Percentiles rank a stretch among this genome's conserved stretches.
phyloP scores from a whole-genome alignment of 2,329 filamentous ascomycete genomes.

The Paracoccidioides brasiliensis region DNA sequence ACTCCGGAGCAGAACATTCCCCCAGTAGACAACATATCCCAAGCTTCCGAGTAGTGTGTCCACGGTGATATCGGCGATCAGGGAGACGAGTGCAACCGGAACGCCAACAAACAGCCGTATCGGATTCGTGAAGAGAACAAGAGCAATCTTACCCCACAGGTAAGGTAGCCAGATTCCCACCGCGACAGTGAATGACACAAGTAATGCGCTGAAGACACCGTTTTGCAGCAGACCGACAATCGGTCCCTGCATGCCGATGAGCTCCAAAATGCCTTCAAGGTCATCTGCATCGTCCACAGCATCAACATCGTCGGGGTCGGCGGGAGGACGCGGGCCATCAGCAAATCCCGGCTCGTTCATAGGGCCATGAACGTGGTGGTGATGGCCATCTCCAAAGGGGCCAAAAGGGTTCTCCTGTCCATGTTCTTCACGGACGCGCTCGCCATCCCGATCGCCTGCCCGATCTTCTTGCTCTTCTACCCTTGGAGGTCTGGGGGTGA shows the following conservation, averaged over 20 bases:
- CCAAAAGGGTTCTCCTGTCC: conserved; percentile 50
- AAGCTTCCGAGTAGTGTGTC: conserved; percentile 57
- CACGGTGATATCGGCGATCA: conserved; percentile 63
- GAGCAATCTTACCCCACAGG: conserved; percentile 71
- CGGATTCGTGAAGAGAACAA: conserved; percentile 70
- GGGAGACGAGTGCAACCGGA: conserved; percentile 59
- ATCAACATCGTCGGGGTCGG: conserved; percentile 37
- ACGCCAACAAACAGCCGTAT: conserved; percentile 52
- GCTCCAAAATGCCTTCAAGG: conserved; percentile 87
- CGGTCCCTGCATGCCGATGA: conserved; percentile 92
- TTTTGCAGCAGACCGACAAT: conserved; percentile 85
- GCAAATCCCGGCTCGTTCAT: not conserved
- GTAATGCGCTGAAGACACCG: conserved; percentile 79
- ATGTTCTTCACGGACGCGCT: conserved; percentile 43
- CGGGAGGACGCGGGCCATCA: not conserved
- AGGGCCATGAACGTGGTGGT: not conserved
- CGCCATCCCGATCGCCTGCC: conserved; percentile 34
- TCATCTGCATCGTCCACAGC: conserved; percentile 68
- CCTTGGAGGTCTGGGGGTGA: conserved; percentile 13
- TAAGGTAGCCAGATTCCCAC: conserved; percentile 84
- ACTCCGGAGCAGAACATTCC: conserved; percentile 22
- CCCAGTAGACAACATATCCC: conserved; percentile 38
- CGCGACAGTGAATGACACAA: conserved; percentile 77
- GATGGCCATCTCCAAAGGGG: conserved; percentile 38
- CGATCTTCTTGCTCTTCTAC: conserved; percentile 31